phyloP scores from a whole-genome alignment of 768 basidiomycete species.

The Leccinum imitatum region DNA sequence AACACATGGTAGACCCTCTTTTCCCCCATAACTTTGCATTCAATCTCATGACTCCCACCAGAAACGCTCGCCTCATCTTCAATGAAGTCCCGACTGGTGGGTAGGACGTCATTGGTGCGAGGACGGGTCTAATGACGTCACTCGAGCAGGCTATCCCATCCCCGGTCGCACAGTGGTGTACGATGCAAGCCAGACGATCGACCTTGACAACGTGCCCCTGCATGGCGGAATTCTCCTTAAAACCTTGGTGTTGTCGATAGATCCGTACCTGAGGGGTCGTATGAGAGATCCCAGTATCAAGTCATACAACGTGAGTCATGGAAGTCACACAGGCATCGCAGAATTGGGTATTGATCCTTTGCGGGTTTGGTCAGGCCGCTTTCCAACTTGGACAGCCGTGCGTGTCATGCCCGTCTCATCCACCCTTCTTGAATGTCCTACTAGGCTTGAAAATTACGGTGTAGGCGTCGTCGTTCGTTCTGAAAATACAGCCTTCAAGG shows the following conservation, averaged over 20 bases:
- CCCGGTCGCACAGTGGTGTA: constrained; percentile 48
- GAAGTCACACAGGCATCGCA: background rate
- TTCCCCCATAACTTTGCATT: background rate
- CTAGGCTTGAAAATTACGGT: constrained; percentile 36
- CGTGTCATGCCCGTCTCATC: background rate
- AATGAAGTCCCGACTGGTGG: constrained; percentile 33
- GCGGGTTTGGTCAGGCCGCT: background rate
- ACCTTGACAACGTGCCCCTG: constrained; percentile 44
- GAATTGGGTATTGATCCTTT: background rate
- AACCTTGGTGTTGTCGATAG: constrained; percentile 45
- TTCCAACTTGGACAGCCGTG: constrained; percentile 20
- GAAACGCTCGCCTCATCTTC: constrained; percentile 39
- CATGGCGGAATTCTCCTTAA: constrained; percentile 51
- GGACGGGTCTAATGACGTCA: background rate
- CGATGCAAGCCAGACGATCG: constrained; percentile 47
- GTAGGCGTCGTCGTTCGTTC: constrained; percentile 32
- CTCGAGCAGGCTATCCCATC: constrained; percentile 34
- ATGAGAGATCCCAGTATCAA: constrained; percentile 34
- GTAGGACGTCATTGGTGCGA: background rate
- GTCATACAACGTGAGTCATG: constrained; percentile 14
- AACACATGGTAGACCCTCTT: background rate
- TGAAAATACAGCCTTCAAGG: constrained; percentile 7
- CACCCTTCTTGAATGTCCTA: background rate
- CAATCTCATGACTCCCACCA: constrained; percentile 16
- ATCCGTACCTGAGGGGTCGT: constrained; percentile 45